Percentiles rank a stretch among this genome's conserved stretches.
These are phyloP conservation scores for Trichoderma sp. DNA, from an alignment of 2,329 filamentous ascomycete species.

Conservation along the genomic window DNA sequence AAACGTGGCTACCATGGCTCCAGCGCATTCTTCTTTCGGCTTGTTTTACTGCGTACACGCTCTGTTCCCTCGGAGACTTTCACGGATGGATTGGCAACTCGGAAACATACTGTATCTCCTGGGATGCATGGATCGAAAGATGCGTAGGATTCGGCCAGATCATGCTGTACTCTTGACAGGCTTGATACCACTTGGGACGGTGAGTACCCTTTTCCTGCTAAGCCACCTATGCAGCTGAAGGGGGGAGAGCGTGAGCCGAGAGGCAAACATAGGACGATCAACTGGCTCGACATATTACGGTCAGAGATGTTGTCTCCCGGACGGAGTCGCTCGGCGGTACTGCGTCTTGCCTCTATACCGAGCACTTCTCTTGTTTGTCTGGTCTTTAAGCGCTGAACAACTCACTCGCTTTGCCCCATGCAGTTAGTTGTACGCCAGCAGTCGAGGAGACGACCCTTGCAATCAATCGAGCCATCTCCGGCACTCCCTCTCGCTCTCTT, in stretches of 20 bases:
- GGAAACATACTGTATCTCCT: not conserved
- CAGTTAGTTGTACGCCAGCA: conserved; percentile 16
- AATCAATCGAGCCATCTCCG: not conserved
- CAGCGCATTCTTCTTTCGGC: not conserved
- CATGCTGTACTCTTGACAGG: not conserved
- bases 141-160: not conserved
- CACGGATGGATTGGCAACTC: not conserved
- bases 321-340: not conserved
- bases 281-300: not conserved
- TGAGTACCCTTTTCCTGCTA: no score
- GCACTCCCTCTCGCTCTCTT: not conserved
- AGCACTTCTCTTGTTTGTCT: not conserved
- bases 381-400: conserved; percentile 1
- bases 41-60: not conserved
- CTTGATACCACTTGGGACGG: not conserved
- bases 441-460: conserved; percentile 5
- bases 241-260: not conserved
- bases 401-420: conserved; percentile 6
- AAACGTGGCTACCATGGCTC: not conserved
- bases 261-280: not conserved
- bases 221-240: conserved; percentile 8
- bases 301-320: not conserved
- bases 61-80: not conserved
- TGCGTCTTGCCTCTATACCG: no score
- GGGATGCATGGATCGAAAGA: not conserved